phyloP scores from a whole-genome alignment of 768 basidiomycete genomes.

The Leccinellum albellum region DNA sequence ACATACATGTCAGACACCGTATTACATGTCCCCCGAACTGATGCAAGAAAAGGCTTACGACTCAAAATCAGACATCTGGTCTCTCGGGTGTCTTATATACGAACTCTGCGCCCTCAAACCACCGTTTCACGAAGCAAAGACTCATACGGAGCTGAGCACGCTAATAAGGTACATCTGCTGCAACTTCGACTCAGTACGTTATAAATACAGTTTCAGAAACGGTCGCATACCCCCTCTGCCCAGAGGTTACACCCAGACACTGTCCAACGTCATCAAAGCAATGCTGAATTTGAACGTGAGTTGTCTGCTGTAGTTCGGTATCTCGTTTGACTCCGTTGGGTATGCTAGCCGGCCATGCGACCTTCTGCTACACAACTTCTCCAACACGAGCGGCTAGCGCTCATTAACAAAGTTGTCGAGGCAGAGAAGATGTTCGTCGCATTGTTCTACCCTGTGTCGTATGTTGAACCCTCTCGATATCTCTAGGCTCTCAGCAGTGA shows the following conservation, averaged over 20 bases:
- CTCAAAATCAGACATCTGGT: slow-evolving; percentile 98
- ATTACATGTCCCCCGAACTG: slow-evolving; percentile 99
- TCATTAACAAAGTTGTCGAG: slow-evolving; percentile 69
- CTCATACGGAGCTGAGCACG: slow-evolving; percentile 79
- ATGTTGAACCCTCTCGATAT: not conserved
- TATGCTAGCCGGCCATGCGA: slow-evolving; percentile 72
- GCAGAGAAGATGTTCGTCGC: slow-evolving; percentile 69
- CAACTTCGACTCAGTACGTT: not conserved
- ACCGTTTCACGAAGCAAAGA: slow-evolving; percentile 91
- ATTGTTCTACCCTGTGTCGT: not conserved
- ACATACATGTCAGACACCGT: slow-evolving; percentile 71
- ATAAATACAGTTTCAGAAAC: slow-evolving; percentile 42
- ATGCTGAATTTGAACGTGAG: slow-evolving; percentile 84
- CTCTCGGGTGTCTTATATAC: slow-evolving; percentile 92
- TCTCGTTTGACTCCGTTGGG: not conserved
- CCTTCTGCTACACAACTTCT: slow-evolving; percentile 79
- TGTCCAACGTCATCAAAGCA: slow-evolving; percentile 73
- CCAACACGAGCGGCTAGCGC: slow-evolving; percentile 72
- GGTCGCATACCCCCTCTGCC: slow-evolving; percentile 91
- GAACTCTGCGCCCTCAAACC: slow-evolving; percentile 93
- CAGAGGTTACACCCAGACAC: slow-evolving; percentile 70
- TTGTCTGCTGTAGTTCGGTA: not conserved
- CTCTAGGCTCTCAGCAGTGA: slow-evolving; percentile 59
- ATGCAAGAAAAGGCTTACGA: slow-evolving; percentile 98
- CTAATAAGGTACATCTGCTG: slow-evolving; percentile 62